Percentiles rank a stretch among this genome's conserved stretches.
These are phyloP conservation scores for Fusarium ambrosium DNA, from an alignment of 2,329 filamentous ascomycete species.

Conservation along the genomic window DNA sequence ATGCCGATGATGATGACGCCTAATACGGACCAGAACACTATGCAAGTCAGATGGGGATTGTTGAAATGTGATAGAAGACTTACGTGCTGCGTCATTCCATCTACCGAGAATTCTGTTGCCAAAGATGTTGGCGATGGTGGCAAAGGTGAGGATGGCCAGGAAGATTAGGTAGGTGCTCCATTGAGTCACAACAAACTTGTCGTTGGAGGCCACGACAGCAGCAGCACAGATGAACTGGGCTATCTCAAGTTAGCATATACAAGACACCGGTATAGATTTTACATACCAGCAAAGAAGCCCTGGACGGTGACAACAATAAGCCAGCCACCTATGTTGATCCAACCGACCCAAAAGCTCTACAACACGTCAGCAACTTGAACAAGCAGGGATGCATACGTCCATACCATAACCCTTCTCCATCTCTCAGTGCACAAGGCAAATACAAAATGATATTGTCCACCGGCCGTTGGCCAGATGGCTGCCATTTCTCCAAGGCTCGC, in stretches of 20 bases:
- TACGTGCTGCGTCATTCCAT: slow-evolving; percentile 58
- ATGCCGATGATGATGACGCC: slow-evolving; percentile 59
- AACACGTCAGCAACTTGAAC: not conserved
- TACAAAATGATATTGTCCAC: slow-evolving; percentile 61
- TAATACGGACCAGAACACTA: slow-evolving; percentile 57
- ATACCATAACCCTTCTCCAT: slow-evolving; percentile 56
- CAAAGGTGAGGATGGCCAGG: slow-evolving; percentile 41
- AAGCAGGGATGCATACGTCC: not conserved
- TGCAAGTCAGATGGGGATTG: not conserved
- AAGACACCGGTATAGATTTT: no score
- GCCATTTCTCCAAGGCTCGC: slow-evolving; percentile 59
- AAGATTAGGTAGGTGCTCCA: slow-evolving; percentile 60
- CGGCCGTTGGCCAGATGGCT: slow-evolving; percentile 60
- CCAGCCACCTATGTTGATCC: slow-evolving; percentile 61
- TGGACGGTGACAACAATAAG: slow-evolving; percentile 58
- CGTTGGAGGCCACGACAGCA: slow-evolving; percentile 55
- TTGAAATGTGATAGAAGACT: slow-evolving; percentile 8
- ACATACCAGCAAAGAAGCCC: slow-evolving; percentile 57
- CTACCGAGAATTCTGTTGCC: slow-evolving; percentile 56
- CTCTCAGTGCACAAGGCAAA: slow-evolving; percentile 55
- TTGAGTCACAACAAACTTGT: slow-evolving; percentile 51
- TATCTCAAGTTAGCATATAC: slow-evolving; percentile 20
- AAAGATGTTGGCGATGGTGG: slow-evolving; percentile 53
- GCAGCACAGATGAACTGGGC: slow-evolving; percentile 60
- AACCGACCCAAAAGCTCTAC: slow-evolving; percentile 59